A percentile compares a stretch with the other conserved stretches of the same genome.
These are phyloP conservation scores for Pleurotus tuoliensis DNA, from an alignment of 768 basidiomycete species.

Conservation along the genomic window DNA sequence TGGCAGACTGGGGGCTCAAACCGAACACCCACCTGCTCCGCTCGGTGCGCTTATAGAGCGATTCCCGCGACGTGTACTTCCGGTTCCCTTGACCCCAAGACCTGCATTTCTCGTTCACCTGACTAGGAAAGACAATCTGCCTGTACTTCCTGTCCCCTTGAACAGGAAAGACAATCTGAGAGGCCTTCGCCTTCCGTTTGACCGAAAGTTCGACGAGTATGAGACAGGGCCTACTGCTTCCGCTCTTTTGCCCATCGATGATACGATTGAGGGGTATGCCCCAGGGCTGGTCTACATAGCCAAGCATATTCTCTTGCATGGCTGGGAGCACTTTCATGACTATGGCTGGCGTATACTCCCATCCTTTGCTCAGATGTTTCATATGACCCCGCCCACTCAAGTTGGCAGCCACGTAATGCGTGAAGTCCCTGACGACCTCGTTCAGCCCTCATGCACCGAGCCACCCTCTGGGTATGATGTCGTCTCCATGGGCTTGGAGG, in stretches of 20 bases:
- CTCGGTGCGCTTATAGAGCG: no score
- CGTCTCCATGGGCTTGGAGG: constrained; percentile 9
- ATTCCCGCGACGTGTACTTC: no score
- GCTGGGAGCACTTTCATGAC: constrained; percentile 13
- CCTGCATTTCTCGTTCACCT: neutral
- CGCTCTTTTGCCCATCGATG: constrained; percentile 7
- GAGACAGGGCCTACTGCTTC: constrained; percentile 10
- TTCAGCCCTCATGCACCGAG: neutral
- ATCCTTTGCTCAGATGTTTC: constrained; percentile 8
- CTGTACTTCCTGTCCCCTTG: constrained; percentile 5
- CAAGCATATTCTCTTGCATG: constrained; percentile 8
- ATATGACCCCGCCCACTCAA: neutral
- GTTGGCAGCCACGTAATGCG: constrained; percentile 12
- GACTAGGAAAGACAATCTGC: neutral
- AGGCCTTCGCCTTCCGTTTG: neutral
- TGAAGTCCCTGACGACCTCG: neutral
- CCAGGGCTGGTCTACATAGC: constrained; percentile 12
- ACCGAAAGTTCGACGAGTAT: constrained; percentile 12
- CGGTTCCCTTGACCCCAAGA: no score
- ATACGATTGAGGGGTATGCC: neutral
- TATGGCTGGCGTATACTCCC: constrained; percentile 13
- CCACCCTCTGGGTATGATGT: neutral
- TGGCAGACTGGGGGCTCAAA: no score
- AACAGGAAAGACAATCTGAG: neutral
- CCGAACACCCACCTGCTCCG: no score